Conservation (phyloP, 2,329 filamentous ascomycete genomes). For the Fusarium chuoi region DNA sequence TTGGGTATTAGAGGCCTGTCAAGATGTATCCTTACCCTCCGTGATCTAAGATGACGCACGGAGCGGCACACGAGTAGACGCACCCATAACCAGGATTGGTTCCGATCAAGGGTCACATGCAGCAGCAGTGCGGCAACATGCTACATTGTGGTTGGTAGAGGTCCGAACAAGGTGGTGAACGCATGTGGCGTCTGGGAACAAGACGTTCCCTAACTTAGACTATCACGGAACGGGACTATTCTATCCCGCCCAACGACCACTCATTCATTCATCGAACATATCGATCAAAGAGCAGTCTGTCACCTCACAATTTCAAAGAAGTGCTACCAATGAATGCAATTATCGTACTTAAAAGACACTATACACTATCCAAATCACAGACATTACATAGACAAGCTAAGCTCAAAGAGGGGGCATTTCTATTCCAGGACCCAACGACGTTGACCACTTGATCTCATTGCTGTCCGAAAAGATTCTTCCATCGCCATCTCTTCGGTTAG, state of each 20-base stretch:
- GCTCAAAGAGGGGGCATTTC: constrained; percentile 19
- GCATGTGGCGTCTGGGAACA: constrained; percentile 20
- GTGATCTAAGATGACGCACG: constrained; percentile 23
- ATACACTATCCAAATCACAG: constrained; percentile 41
- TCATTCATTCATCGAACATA: background rate
- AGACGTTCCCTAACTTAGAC: background rate
- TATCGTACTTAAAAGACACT: constrained; percentile 28
- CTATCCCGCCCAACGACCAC: constrained; percentile 1
- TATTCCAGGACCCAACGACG: constrained; percentile 20
- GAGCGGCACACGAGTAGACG: constrained; percentile 10
- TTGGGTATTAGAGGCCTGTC: background rate
- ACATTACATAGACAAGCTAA: constrained; percentile 41
- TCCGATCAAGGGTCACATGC: constrained; percentile 29
- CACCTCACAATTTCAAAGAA: background rate
- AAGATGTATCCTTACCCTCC: constrained; percentile 5
- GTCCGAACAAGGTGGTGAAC: background rate
- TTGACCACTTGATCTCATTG: constrained; percentile 18
- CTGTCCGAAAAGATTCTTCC: constrained; percentile 27
- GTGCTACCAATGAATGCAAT: constrained; percentile 5
- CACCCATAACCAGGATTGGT: constrained; percentile 8
- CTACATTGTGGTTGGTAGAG: constrained; percentile 11
- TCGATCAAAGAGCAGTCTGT: background rate
- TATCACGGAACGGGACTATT: constrained; percentile 1
- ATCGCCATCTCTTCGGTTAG: constrained; percentile 29
- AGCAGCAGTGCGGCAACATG: constrained; percentile 2